These are phyloP conservation scores for Saitozyma podzolica DNA, from an alignment of 768 basidiomycete genomes.

Conservation along the genomic window DNA sequence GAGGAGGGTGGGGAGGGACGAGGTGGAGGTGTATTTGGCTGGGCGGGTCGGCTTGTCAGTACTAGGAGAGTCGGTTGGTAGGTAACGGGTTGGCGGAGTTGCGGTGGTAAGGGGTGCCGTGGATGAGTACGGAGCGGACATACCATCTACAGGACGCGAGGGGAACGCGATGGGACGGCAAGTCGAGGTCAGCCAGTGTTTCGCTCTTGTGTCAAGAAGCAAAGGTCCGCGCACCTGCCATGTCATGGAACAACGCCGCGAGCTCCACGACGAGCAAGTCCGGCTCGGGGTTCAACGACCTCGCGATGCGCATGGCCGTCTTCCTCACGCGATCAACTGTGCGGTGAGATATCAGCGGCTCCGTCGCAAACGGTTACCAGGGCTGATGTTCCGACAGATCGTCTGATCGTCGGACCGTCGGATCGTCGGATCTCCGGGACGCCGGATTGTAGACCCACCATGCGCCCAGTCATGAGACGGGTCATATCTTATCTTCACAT, in stretches of 20 bases:
- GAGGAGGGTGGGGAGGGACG: constrained; percentile 22
- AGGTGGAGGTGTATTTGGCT: constrained; percentile 37
- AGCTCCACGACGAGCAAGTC: constrained; percentile 79
- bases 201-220: constrained; percentile 8
- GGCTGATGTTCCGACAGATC: neutral
- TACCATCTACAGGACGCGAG: constrained; percentile 41
- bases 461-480: constrained; percentile 52
- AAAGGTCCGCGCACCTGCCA: constrained; percentile 63
- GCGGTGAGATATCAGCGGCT: neutral
- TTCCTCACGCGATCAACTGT: constrained; percentile 78
- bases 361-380: neutral
- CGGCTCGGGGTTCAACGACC: constrained; percentile 55
- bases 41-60: too few species aligned
- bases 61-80: neutral
- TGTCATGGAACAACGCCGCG: constrained; percentile 84
- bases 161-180: constrained; percentile 59
- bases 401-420: neutral
- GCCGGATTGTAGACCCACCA: constrained; percentile 23
- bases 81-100: neutral
- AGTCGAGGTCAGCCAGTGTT: constrained; percentile 64
- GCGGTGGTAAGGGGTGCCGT: neutral
- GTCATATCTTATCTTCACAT: constrained; percentile 37
- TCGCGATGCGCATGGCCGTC: constrained; percentile 71
- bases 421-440: neutral
- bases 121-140: neutral